Evolutionary conservation across 1,284 basidiomycete species (phyloP), one percentile per base, ranked within the genome.

Genomic region (Microbotryomycetes sp.): DNA sequence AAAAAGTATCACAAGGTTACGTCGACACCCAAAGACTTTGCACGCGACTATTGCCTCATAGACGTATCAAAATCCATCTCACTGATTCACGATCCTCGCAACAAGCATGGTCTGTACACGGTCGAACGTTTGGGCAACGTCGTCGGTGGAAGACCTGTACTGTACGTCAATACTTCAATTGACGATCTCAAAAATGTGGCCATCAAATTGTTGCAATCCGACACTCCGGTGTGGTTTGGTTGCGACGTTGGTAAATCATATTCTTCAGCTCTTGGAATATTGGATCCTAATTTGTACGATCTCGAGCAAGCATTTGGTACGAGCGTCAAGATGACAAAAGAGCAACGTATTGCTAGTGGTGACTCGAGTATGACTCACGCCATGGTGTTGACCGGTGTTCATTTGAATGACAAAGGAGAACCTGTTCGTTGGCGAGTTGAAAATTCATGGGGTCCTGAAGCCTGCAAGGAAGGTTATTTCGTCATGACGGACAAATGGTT

Each of bases 21-120:
- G 50, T 86, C 89, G 42, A 92, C 89, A 1, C 87, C 93, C 9
- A 72, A 80, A 54, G 84, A 90, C 63, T 96, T 90, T 67, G 71
- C 75, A 54, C 60, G 67, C 51, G 69, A 73, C 9, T 67, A 75
- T 62, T 70, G 70, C 26, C 42, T 56, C 53, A 74, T 88, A 86
- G 53, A 67, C 55, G 63, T 68, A 31, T 30, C 58, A 22, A 86
- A 89, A 46, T 85, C 82, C 6, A 93, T 96, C 80, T 94, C 91
- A 54, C 82, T 97, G 42, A 92, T 97, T 77, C 87, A 97, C 73
- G 93, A 97, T 74, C 93, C 94, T 19, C 83, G 93, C 31, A 92
- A 96, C 74, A 79, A 80, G 22, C 81, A 81, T 63, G 86, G 85
- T 76, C 81, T 94, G n/a, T 94, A 94, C 79, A 90, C 90, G 5